Evolutionary conservation across 257 asterid species (phyloP).

Genomic region (Primulina eburnea): DNA sequence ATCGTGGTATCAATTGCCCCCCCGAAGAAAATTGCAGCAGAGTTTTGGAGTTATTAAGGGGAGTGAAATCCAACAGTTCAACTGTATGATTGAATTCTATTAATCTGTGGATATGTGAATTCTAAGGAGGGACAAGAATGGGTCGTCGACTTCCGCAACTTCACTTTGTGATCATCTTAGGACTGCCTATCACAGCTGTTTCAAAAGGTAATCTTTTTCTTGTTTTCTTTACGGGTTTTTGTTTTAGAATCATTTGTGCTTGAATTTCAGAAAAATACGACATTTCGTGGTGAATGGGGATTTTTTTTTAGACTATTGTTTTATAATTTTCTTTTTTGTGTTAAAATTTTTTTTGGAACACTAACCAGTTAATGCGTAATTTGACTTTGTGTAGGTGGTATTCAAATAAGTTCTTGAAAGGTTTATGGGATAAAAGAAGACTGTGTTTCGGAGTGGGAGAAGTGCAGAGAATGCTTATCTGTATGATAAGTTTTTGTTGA

Average conservation of each 20-base stretch:
- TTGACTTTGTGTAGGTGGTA: slow-evolving; percentile 58
- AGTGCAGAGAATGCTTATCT: slow-evolving; percentile 77
- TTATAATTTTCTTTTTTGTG: neutral
- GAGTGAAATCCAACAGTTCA: slow-evolving; percentile 11
- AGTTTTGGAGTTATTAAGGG: slow-evolving; percentile 6
- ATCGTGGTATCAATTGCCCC: no score
- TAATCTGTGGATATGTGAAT: slow-evolving; percentile 47
- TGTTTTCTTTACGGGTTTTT: slow-evolving; percentile 4
- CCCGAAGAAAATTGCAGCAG: neutral
- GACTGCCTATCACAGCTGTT: slow-evolving; percentile 77
- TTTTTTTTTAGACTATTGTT: neutral
- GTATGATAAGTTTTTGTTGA: slow-evolving; percentile 40
- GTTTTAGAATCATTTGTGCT: neutral
- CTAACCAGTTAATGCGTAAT: slow-evolving; percentile 14
- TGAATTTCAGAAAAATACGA: slow-evolving; percentile 8
- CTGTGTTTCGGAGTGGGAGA: slow-evolving; percentile 76
- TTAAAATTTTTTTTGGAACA: slow-evolving; percentile 13
- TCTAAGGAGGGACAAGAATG: slow-evolving; percentile 42
- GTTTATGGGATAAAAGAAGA: slow-evolving; percentile 82
- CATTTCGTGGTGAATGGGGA: slow-evolving; percentile 5
- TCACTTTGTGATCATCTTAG: slow-evolving; percentile 78
- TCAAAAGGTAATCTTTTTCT: slow-evolving; percentile 52
- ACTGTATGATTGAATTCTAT: neutral
- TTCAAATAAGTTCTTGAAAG: slow-evolving; percentile 81
- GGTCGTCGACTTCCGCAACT: slow-evolving; percentile 43